These are phyloP conservation scores for Arctium lappa DNA, from an alignment of 129 eudicot species.

Conservation along the genomic window DNA sequence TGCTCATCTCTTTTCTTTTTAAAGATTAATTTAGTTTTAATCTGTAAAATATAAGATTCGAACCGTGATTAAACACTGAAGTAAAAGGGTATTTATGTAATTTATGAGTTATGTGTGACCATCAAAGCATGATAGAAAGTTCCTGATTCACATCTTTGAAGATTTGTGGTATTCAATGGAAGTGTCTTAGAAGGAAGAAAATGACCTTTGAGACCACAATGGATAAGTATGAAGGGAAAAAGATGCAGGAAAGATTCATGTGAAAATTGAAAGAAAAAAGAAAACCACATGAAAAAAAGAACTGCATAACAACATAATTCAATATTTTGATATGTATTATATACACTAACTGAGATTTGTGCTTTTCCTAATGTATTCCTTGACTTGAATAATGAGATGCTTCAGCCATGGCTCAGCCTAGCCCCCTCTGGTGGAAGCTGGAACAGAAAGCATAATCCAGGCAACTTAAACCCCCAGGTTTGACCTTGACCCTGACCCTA, in stretches of 20 bases:
- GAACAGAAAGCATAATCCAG: neutral
- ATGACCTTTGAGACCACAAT: constrained; percentile 36
- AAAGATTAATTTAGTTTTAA: constrained; percentile 3
- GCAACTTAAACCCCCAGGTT: neutral
- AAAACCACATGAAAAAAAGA: neutral
- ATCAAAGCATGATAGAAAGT: constrained; percentile 33
- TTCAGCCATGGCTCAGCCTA: neutral
- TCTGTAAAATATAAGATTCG: constrained; percentile 9
- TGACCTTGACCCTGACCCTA: neutral
- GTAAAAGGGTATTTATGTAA: constrained; percentile 30
- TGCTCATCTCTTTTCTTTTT: neutral
- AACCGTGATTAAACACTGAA: constrained; percentile 7
- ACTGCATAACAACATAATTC: constrained; percentile 5
- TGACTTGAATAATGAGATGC: neutral
- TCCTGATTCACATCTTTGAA: constrained; percentile 31
- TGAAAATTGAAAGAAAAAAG: constrained; percentile 15
- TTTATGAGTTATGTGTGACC: constrained; percentile 22
- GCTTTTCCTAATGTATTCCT: neutral
- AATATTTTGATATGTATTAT: neutral
- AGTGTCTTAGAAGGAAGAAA: constrained; percentile 34
- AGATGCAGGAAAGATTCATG: constrained; percentile 38
- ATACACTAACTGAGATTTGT: neutral
- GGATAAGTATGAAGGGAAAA: constrained; percentile 36
- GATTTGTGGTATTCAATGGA: constrained; percentile 41
- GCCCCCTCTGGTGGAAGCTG: neutral